Evolutionary conservation across 306 rosid genomes (phyloP).

Genomic region (Medicago truncatula): DNA sequence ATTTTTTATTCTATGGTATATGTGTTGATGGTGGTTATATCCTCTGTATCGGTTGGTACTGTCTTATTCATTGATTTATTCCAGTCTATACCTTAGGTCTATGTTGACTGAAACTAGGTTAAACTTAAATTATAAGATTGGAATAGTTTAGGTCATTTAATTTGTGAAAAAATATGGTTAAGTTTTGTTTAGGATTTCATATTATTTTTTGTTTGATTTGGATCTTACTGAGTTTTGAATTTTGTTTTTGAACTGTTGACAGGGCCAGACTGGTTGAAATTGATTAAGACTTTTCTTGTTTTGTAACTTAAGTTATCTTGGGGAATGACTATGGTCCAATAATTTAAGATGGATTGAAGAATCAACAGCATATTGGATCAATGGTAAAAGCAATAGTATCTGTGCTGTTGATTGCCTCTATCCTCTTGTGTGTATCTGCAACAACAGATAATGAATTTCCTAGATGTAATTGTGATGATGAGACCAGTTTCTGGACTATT

Average conservation of each 20-base stretch:
- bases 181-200: conserved; percentile 44
- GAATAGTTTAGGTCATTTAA: conserved; percentile 37
- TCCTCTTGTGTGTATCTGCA: conserved; percentile 63
- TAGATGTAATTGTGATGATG: conserved; percentile 96
- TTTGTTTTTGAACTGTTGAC: conserved; percentile 43
- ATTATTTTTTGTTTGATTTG: conserved; percentile 24
- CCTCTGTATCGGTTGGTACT: conserved; percentile 52
- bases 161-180: conserved; percentile 11
- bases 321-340: conserved; percentile 46
- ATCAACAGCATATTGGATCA: conserved; percentile 59
- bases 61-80: conserved; percentile 52
- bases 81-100: conserved; percentile 25
- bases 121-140: conserved; percentile 33
- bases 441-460: conserved; percentile 61
- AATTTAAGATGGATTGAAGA: conserved; percentile 73
- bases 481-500: conserved; percentile 82
- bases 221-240: conserved; percentile 44
- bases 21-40: conserved; percentile 47
- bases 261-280: conserved; percentile 59
- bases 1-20: conserved; percentile 18
- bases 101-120: conserved; percentile 10
- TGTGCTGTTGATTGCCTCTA: conserved; percentile 63
- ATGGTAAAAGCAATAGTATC: conserved; percentile 85
- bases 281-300: conserved; percentile 40
- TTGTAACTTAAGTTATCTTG: conserved; percentile 13